A percentile compares a stretch with the other conserved stretches of the same genome.
Conservation (phyloP, 257 asterid genomes). For the Primulina tabacum region DNA sequence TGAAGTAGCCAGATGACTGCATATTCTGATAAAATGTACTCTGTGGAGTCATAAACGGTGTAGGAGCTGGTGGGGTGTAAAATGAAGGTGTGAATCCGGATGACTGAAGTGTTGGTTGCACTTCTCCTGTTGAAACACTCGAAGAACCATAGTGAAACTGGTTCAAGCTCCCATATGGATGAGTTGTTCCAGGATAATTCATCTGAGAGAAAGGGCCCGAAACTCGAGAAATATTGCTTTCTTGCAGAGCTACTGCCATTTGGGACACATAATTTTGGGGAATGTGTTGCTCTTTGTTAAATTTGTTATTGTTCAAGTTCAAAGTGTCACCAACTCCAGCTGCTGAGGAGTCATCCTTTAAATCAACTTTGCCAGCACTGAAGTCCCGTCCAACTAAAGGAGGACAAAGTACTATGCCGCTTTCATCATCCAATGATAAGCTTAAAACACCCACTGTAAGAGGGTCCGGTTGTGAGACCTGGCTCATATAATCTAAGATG, state of each 20-base stretch:
- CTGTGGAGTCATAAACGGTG: slow-evolving; percentile 29
- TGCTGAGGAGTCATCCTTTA: slow-evolving; percentile 17
- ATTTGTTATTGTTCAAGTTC: slow-evolving; percentile 19
- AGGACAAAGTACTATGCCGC: slow-evolving; percentile 11
- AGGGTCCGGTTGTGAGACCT: slow-evolving; percentile 5
- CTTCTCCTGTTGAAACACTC: slow-evolving; percentile 22
- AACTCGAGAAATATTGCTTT: slow-evolving; percentile 23
- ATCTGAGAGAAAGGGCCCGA: slow-evolving; percentile 29
- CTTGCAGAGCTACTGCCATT: slow-evolving; percentile 26
- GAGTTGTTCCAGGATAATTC: slow-evolving; percentile 30
- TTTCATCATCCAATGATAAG: slow-evolving; percentile 21
- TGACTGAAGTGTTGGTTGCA: slow-evolving; percentile 36
- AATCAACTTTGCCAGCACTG: slow-evolving; percentile 18
- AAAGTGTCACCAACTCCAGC: slow-evolving; percentile 12
- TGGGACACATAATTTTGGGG: slow-evolving; percentile 25
- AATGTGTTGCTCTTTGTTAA: slow-evolving; percentile 20
- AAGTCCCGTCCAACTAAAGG: slow-evolving; percentile 11
- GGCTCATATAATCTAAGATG: slow-evolving; percentile 17
- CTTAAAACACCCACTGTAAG: neutral
- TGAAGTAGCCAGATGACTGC: slow-evolving; percentile 32
- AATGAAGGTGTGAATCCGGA: slow-evolving; percentile 31
- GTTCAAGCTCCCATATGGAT: slow-evolving; percentile 31
- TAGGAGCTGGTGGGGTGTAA: slow-evolving; percentile 30
- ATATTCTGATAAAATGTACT: slow-evolving; percentile 29
- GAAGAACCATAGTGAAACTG: slow-evolving; percentile 31